Percentiles rank a stretch among this genome's conserved stretches.
phyloP scores from a whole-genome alignment of 495 filamentous ascomycete genomes.

The Aspergillus homomorphus region DNA sequence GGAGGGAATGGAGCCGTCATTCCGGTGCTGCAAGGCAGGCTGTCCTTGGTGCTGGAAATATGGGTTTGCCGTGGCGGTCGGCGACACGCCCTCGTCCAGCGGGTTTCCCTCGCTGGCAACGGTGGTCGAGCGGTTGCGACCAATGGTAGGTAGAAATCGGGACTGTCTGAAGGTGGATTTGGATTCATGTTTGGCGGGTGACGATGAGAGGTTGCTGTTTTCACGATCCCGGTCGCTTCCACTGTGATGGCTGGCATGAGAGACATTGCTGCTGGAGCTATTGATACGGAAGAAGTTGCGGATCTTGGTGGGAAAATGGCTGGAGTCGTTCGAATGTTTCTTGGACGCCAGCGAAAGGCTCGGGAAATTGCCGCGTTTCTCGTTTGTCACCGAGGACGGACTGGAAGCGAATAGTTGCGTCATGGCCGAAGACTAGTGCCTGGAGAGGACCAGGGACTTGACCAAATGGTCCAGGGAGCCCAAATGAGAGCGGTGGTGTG shows the following conservation, averaged over 20 bases:
- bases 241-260: constrained; percentile 33
- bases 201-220: constrained; percentile 7
- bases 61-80: constrained; percentile 91
- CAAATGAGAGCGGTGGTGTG: neutral
- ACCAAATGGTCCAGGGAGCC: neutral
- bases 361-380: constrained; percentile 48
- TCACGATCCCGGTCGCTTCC: constrained; percentile 20
- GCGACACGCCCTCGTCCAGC: constrained; percentile 83
- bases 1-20: constrained; percentile 90
- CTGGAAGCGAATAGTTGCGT: constrained; percentile 47
- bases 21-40: constrained; percentile 87
- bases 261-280: constrained; percentile 56
- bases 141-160: constrained; percentile 74
- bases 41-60: constrained; percentile 97
- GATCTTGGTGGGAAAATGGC: constrained; percentile 81
- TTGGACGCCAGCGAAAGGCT: constrained; percentile 45
- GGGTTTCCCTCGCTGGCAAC: constrained; percentile 92
- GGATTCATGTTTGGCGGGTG: constrained; percentile 46
- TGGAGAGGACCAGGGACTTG: neutral
- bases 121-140: constrained; percentile 77
- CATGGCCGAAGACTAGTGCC: constrained; percentile 27
- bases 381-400: constrained; percentile 40
- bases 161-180: constrained; percentile 78
- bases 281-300: constrained; percentile 99
- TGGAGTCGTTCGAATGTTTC: constrained; percentile 48